These are phyloP conservation scores for Coelastrella sp. DNA, from an alignment of 139 green algal genomes.

Conservation along the genomic window DNA sequence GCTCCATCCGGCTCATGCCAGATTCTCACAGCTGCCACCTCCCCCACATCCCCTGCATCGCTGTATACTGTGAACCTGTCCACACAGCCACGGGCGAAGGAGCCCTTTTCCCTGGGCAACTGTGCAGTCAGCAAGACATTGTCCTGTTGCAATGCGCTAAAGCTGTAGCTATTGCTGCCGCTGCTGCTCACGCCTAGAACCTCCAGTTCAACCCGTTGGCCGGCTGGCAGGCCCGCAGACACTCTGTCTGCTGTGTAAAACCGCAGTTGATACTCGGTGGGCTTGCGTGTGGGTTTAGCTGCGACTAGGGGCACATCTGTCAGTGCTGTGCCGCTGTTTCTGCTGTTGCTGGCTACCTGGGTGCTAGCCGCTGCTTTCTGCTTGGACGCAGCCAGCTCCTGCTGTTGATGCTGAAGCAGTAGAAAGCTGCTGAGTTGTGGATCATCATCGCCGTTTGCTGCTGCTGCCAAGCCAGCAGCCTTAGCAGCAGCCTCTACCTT, in stretches of 20 bases:
- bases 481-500: not conserved
- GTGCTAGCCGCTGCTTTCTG: not conserved
- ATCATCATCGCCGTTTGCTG: not conserved
- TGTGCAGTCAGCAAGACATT: not conserved
- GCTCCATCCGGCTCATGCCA: slow-evolving; percentile 36
- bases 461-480: not conserved
- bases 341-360: not conserved
- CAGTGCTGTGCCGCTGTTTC: not conserved
- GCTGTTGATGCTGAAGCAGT: slow-evolving; percentile 6
- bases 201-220: slow-evolving; percentile 9
- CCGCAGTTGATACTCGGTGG: slow-evolving; percentile 29
- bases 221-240: not conserved
- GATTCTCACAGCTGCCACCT: not conserved
- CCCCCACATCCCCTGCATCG: not conserved
- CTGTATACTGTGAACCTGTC: slow-evolving; percentile 1
- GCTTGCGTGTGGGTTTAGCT: slow-evolving; percentile 9
- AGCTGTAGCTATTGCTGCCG: not conserved
- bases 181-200: not conserved
- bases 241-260: slow-evolving; percentile 29
- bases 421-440: not conserved
- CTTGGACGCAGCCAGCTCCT: not conserved
- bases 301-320: not conserved
- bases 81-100: not conserved
- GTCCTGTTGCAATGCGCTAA: no score
- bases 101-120: not conserved